Evolutionary conservation across 2,329 filamentous ascomycete genomes (phyloP).

Genomic region (Colletotrichum eleusines): DNA sequence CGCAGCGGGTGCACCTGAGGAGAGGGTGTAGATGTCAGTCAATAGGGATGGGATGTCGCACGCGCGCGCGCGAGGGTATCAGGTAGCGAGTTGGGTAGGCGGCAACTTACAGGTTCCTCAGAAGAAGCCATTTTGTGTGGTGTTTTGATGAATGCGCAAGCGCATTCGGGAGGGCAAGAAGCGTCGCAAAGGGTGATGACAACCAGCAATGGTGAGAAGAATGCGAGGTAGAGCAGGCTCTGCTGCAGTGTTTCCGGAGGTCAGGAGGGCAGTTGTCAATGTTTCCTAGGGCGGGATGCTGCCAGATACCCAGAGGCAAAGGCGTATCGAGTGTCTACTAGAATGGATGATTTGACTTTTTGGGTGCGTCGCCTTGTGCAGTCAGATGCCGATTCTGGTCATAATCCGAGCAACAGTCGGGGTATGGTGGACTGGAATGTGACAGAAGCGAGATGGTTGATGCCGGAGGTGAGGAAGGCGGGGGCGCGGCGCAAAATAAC

Average conservation of each 20-base stretch:
- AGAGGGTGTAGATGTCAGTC: slow-evolving; percentile 12
- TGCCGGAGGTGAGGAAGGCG: slow-evolving; percentile 15
- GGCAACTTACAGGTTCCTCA: slow-evolving; percentile 41
- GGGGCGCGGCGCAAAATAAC: slow-evolving; percentile 35
- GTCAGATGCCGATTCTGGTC: slow-evolving; percentile 31
- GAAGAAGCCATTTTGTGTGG: slow-evolving; percentile 40
- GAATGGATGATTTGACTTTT: slow-evolving; percentile 37
- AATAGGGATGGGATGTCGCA: not conserved
- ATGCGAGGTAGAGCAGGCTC: slow-evolving; percentile 28
- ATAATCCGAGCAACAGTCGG: slow-evolving; percentile 19
- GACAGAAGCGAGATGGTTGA: slow-evolving; percentile 19
- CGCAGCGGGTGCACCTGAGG: slow-evolving; percentile 80
- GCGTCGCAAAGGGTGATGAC: slow-evolving; percentile 11
- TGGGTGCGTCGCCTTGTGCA: slow-evolving; percentile 4
- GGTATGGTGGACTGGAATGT: slow-evolving; percentile 33
- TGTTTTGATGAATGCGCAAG: slow-evolving; percentile 23
- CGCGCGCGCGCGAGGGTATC: not conserved
- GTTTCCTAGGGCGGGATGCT: slow-evolving; percentile 7
- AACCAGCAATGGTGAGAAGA: slow-evolving; percentile 24
- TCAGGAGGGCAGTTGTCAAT: not conserved
- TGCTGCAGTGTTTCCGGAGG: slow-evolving; percentile 14
- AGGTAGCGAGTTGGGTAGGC: not conserved
- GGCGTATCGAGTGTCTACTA: slow-evolving; percentile 31
- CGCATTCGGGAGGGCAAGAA: slow-evolving; percentile 23
- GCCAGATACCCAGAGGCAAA: slow-evolving; percentile 38